Conservation (phyloP, 495 filamentous ascomycete genomes). For the Clavariopsis aquatica region DNA sequence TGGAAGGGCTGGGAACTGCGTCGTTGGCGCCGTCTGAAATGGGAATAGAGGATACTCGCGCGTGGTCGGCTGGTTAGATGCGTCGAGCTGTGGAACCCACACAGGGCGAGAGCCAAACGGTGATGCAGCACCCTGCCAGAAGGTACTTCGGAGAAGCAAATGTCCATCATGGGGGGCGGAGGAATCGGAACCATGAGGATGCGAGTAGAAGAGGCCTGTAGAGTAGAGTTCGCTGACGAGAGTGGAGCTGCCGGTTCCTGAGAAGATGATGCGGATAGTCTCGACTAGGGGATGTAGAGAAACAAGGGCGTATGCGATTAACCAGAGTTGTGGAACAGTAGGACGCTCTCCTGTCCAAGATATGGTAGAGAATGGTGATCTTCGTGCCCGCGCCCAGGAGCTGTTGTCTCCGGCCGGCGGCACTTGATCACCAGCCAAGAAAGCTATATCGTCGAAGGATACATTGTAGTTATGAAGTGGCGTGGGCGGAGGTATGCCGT, state of each 20-base stretch:
- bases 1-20: conserved; percentile 50
- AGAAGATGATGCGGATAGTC: conserved; percentile 54
- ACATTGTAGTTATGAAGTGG: conserved; percentile 13
- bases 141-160: conserved; percentile 53
- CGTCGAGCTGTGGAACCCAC: conserved; percentile 53
- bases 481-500: conserved; percentile 17
- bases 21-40: conserved; percentile 58
- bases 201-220: conserved; percentile 55
- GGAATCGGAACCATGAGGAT: conserved; percentile 57
- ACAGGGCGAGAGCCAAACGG: conserved; percentile 63
- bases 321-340: conserved; percentile 62
- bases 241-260: conserved; percentile 34
- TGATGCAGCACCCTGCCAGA: conserved; percentile 70
- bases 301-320: conserved; percentile 61
- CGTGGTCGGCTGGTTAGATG: conserved; percentile 46
- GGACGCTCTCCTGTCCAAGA: conserved; percentile 50
- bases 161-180: conserved; percentile 39
- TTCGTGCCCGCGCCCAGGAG: conserved; percentile 50
- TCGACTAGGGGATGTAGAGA: conserved; percentile 57
- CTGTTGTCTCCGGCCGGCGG: conserved; percentile 48
- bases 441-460: conserved; percentile 25
- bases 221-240: conserved; percentile 45
- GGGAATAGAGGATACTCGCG: conserved; percentile 56
- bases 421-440: conserved; percentile 22
- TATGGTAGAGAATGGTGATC: conserved; percentile 47